These are phyloP conservation scores for Cordyceps javanica DNA, from an alignment of 2,329 filamentous ascomycete genomes.

Conservation along the genomic window DNA sequence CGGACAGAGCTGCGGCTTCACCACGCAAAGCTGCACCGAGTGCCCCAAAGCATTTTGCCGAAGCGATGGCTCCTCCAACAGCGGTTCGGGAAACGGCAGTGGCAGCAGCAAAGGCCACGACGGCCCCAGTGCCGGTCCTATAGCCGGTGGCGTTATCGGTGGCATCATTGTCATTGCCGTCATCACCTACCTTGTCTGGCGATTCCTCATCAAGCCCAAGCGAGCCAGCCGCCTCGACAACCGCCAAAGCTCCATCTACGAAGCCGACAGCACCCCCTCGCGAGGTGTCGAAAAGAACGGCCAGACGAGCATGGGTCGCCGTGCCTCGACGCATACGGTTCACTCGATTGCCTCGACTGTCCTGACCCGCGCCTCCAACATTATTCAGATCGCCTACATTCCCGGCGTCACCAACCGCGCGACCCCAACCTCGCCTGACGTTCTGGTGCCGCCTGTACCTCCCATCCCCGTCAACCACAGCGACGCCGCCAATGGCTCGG, in stretches of 20 bases:
- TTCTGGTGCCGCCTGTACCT: slow-evolving; percentile 86
- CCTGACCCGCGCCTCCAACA: slow-evolving; percentile 91
- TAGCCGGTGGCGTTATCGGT: slow-evolving; percentile 86
- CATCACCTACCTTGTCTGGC: slow-evolving; percentile 76
- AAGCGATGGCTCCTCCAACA: slow-evolving; percentile 21
- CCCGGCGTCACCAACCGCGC: slow-evolving; percentile 93
- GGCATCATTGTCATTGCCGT: slow-evolving; percentile 71
- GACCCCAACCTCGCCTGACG: slow-evolving; percentile 70
- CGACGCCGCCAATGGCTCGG: slow-evolving; percentile 61
- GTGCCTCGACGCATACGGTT: slow-evolving; percentile 78
- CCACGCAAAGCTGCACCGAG: slow-evolving; percentile 37
- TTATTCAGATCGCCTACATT: slow-evolving; percentile 99
- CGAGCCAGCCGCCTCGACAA: slow-evolving; percentile 46
- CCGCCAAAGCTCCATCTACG: slow-evolving; percentile 42
- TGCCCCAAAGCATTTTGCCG: slow-evolving; percentile 45
- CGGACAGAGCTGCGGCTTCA: slow-evolving; percentile 39
- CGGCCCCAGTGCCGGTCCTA: slow-evolving; percentile 70
- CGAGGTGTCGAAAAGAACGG: slow-evolving; percentile 42
- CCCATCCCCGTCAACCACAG: slow-evolving; percentile 59
- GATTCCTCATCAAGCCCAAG: slow-evolving; percentile 77
- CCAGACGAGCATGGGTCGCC: slow-evolving; percentile 36
- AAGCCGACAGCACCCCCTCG: slow-evolving; percentile 45
- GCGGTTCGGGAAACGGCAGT: slow-evolving; percentile 17
- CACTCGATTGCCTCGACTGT: slow-evolving; percentile 93
- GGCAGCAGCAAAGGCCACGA: slow-evolving; percentile 26